A percentile compares a stretch with the other conserved stretches of the same genome.
Evolutionary conservation across 306 rosid genomes (phyloP).

Genomic region (Cicer yamashitae): DNA sequence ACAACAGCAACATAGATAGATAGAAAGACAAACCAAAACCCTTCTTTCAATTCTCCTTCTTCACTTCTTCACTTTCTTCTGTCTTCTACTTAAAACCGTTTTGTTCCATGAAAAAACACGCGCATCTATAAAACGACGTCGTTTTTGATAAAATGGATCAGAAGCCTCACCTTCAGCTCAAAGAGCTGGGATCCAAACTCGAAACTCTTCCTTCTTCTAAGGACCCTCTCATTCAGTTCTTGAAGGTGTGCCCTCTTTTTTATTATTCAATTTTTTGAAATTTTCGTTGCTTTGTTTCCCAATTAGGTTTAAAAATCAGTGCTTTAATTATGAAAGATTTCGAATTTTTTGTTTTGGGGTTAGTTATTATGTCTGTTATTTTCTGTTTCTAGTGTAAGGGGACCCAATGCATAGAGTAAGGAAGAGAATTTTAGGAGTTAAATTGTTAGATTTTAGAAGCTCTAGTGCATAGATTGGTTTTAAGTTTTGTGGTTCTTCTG

Average conservation of each 20-base stretch:
- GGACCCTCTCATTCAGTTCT: conserved; percentile 67
- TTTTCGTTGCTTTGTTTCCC: conserved; percentile 16
- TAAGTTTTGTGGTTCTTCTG: neutral
- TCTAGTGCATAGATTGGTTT: conserved; percentile 23
- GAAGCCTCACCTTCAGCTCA: conserved; percentile 76
- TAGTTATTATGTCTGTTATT: conserved; percentile 49
- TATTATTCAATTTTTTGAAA: conserved; percentile 12
- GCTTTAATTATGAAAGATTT: conserved; percentile 16
- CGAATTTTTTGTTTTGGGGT: conserved; percentile 10
- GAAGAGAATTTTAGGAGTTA: neutral
- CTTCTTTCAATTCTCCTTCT: conserved; percentile 30
- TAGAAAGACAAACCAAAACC: conserved; percentile 23
- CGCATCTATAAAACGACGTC: conserved; percentile 47
- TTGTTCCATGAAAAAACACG: conserved; percentile 50
- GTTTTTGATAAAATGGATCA: conserved; percentile 61
- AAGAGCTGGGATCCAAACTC: conserved; percentile 95
- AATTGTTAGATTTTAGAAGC: neutral
- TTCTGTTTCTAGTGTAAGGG: conserved; percentile 44
- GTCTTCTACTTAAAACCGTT: conserved; percentile 10
- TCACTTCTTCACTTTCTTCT: neutral
- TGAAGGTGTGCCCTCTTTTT: conserved; percentile 62
- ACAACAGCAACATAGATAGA: conserved; percentile 24
- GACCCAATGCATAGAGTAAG: neutral
- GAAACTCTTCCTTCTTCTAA: conserved; percentile 62
- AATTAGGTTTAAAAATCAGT: neutral